Conservation (phyloP, 2,329 filamentous ascomycete genomes). For the Incumbomyces lentus region DNA sequence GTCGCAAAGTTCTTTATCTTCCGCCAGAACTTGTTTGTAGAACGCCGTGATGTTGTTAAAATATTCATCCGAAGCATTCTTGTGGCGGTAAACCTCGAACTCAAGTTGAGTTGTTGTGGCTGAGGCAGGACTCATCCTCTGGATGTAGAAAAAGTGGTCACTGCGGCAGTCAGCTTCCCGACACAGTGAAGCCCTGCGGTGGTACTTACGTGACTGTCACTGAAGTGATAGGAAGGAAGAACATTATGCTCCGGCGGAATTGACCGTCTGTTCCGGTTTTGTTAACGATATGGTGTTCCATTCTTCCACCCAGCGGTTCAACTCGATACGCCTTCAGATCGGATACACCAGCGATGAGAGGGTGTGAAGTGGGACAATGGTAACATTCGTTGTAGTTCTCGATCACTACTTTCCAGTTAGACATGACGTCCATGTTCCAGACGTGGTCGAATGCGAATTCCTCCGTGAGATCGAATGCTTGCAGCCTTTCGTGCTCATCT, state of each 20-base stretch:
- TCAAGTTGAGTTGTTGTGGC: slow-evolving; percentile 44
- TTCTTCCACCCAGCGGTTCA: slow-evolving; percentile 44
- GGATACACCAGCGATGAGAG: slow-evolving; percentile 44
- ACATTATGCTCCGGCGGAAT: slow-evolving; percentile 23
- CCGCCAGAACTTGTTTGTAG: slow-evolving; percentile 54
- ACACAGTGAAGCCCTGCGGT: slow-evolving; percentile 11
- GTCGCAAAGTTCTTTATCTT: slow-evolving; percentile 52
- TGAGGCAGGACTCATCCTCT: slow-evolving; percentile 48
- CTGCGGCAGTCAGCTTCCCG: slow-evolving; percentile 7
- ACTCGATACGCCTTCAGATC: slow-evolving; percentile 47
- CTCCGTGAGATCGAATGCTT: slow-evolving; percentile 43
- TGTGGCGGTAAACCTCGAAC: slow-evolving; percentile 56
- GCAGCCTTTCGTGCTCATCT: slow-evolving; percentile 39
- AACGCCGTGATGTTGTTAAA: slow-evolving; percentile 47
- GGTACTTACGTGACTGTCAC: slow-evolving; percentile 25
- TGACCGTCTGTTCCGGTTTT: slow-evolving; percentile 17
- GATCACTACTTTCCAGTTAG: slow-evolving; percentile 28
- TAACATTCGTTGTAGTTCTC: slow-evolving; percentile 51
- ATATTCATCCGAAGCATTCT: slow-evolving; percentile 46
- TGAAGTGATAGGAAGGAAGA: slow-evolving; percentile 26
- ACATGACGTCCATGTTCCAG: slow-evolving; percentile 14
- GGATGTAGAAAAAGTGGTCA: slow-evolving; percentile 53
- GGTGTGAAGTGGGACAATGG: slow-evolving; percentile 49
- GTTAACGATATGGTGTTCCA: slow-evolving; percentile 40
- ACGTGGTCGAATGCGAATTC: slow-evolving; percentile 38